phyloP scores from a whole-genome alignment of 441 rosid genomes.

The Pelargonium cotyledonis region DNA sequence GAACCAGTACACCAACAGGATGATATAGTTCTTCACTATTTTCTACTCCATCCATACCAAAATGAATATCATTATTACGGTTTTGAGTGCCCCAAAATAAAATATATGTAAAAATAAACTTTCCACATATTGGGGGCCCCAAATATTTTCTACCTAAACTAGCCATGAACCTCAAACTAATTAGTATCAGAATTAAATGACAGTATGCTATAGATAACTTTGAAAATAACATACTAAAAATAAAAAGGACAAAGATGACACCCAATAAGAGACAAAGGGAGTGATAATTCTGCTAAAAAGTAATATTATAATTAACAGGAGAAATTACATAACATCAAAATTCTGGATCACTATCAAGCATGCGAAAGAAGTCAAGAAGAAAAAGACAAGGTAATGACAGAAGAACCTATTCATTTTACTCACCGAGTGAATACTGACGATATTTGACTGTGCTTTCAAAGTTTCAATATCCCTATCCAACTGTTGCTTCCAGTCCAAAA shows the following conservation, averaged over 20 bases:
- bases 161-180: background rate
- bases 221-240: background rate
- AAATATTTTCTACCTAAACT: background rate
- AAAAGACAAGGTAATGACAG: background rate
- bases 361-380: background rate
- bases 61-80: background rate
- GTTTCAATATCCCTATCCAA: conserved; percentile 89
- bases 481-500: conserved; percentile 92
- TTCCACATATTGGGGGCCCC: background rate
- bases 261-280: background rate
- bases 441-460: conserved; percentile 75
- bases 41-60: background rate
- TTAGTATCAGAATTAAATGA: background rate
- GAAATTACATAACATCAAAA: background rate
- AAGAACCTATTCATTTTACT: conserved; percentile 27
- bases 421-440: conserved; percentile 60
- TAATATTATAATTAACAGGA: background rate
- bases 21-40: background rate
- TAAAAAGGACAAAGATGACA: background rate
- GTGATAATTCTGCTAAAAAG: background rate
- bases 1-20: background rate
- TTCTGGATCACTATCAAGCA: background rate
- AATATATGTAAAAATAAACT: no score
- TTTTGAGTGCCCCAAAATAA: background rate
- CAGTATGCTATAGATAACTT: background rate